Base-by-base conservation (phyloP, 2,329 filamentous ascomycete species). In the Calonectria ilicicola region DNA sequence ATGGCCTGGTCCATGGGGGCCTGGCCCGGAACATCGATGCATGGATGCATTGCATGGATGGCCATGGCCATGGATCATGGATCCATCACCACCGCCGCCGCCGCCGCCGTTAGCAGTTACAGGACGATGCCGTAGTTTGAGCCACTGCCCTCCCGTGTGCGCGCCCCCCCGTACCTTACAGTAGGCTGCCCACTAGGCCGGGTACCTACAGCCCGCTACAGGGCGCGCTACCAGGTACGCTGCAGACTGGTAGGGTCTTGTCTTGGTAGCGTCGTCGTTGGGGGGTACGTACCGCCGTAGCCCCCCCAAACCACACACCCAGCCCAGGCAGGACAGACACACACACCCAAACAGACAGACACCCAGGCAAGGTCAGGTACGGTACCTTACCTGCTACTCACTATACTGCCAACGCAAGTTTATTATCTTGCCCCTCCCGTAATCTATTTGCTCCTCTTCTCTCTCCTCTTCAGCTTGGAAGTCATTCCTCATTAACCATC, bases 31-130 rank as follows among this genome's bases (percentile, higher is more conserved):
- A 56, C 69, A 58, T 71, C 47, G 62, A 60, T 49, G 51, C 53
- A 60, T 40, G 47, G 47, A 29, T 51, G 32, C 53, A 53, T 53
- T 29, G 49, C 49, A 60, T 60, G 53, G 53, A 40, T 35, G 17
- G 72, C 46, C 67, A 64, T 64, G 56, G 44, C 46, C 66, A 64
- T 64, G 56, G 44, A 71, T 62, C 63, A 38, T 44, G 62, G 74
- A 77, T 77, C 75, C 76, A 80, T 79, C 73, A 79, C 71, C 74
- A 79, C 78, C 78, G 78, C 73, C 75, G 78, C 75, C 70, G 77
- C 78, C 78, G 78, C 75, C 70, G 77, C 78, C 78, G 78, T 80
- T 80, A 77, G 65, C 70, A 80, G 79, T 79, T 79, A 75, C 77
- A 72, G 67, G 62, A 63, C 67, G n/a, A 51, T 49, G 32, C 66